Conservation (phyloP, 2,329 filamentous ascomycete species). For the Pyrenophora teres region DNA sequence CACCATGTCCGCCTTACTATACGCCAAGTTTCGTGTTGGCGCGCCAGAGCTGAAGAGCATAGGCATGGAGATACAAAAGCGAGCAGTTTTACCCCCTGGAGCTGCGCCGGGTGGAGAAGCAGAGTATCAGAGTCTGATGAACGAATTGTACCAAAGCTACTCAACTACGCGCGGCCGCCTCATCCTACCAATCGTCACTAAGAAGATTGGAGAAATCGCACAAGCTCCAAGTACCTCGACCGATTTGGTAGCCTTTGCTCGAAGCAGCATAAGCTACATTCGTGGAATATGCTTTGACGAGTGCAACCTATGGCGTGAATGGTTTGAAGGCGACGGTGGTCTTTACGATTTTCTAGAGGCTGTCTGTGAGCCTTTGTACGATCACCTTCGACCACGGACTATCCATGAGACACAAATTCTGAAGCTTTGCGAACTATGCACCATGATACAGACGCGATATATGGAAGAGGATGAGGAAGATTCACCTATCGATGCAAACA, state of each 20-base stretch:
- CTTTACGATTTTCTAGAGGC: conserved; percentile 70
- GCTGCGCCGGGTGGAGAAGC: conserved; percentile 63
- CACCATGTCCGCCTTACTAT: conserved; percentile 71
- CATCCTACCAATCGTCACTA: conserved; percentile 65
- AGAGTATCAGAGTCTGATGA: conserved; percentile 69
- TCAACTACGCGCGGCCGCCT: conserved; percentile 62
- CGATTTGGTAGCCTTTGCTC: conserved; percentile 68
- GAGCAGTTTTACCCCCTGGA: conserved; percentile 64
- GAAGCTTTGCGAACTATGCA: conserved; percentile 70
- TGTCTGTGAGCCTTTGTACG: conserved; percentile 70
- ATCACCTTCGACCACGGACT: conserved; percentile 66
- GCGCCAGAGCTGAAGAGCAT: conserved; percentile 69
- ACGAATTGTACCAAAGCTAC: conserved; percentile 68
- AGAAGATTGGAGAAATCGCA: conserved; percentile 62
- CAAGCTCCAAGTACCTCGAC: conserved; percentile 64
- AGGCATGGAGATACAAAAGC: conserved; percentile 69
- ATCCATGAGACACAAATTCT: conserved; percentile 70
- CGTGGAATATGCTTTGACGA: conserved; percentile 69
- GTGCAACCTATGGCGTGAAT: conserved; percentile 69
- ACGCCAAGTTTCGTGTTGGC: conserved; percentile 71
- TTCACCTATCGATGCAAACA: conserved; percentile 56
- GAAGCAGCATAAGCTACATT: conserved; percentile 67
- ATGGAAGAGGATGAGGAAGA: conserved; percentile 58
- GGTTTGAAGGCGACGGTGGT: conserved; percentile 66
- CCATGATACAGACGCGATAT: conserved; percentile 68